phyloP scores from a whole-genome alignment of 2,329 filamentous ascomycete genomes.

The Hypoxylon sp. region DNA sequence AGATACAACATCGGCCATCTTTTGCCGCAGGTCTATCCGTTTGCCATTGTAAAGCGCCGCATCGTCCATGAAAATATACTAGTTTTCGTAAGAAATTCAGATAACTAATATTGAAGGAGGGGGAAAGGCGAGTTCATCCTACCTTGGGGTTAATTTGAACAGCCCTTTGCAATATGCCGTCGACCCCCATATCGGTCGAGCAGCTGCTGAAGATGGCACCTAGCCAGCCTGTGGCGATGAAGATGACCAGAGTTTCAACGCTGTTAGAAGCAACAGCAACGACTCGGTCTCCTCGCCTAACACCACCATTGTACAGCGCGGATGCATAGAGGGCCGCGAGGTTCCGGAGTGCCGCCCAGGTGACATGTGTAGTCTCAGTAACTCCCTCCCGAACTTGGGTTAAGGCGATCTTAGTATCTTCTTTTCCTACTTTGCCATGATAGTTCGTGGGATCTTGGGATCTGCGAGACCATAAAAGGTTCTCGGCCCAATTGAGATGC shows the following conservation, averaged over 20 bases:
- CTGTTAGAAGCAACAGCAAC: slow-evolving; percentile 83
- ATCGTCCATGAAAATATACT: slow-evolving; percentile 88
- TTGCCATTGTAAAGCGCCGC: slow-evolving; percentile 85
- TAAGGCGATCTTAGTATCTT: slow-evolving; percentile 77
- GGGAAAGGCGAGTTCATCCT: slow-evolving; percentile 31
- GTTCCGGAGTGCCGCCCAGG: slow-evolving; percentile 76
- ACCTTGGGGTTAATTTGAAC: slow-evolving; percentile 81
- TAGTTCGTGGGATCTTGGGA: slow-evolving; percentile 60
- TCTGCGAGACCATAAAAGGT: slow-evolving; percentile 75
- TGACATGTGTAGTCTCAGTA: slow-evolving; percentile 69
- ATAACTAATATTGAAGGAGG: neutral
- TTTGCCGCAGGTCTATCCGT: slow-evolving; percentile 77
- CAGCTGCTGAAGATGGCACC: slow-evolving; percentile 83
- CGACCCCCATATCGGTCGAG: slow-evolving; percentile 87
- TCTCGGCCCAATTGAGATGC: slow-evolving; percentile 83
- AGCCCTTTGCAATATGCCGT: slow-evolving; percentile 81
- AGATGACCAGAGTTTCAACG: slow-evolving; percentile 79
- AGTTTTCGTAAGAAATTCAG: slow-evolving; percentile 13
- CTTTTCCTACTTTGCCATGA: slow-evolving; percentile 73
- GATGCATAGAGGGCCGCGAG: slow-evolving; percentile 72
- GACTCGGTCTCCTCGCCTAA: slow-evolving; percentile 80
- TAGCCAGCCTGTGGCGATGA: slow-evolving; percentile 77
- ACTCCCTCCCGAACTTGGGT: slow-evolving; percentile 81
- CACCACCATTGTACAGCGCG: slow-evolving; percentile 76
- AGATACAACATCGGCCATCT: slow-evolving; percentile 76